Conservation (phyloP, 352 stramenopile genomes). For the Phytophthora multivora region DNA sequence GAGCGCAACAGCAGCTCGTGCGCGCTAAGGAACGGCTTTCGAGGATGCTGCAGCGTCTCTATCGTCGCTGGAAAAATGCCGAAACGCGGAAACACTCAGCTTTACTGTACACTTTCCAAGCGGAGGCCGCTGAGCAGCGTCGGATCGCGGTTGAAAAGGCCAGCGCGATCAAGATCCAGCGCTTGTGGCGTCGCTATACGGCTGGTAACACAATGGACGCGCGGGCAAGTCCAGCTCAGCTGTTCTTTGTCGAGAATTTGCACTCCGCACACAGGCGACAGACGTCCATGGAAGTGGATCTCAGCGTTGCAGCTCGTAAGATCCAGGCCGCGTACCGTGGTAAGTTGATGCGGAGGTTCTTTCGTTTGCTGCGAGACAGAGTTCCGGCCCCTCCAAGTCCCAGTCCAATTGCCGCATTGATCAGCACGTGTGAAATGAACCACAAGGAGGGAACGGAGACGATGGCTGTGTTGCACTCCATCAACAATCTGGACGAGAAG, state of each 20-base stretch:
- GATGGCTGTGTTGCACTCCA: slow-evolving; percentile 24
- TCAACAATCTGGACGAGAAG: slow-evolving; percentile 43
- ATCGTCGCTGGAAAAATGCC: slow-evolving; percentile 31
- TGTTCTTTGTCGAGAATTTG: slow-evolving; percentile 53
- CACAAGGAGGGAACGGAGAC: slow-evolving; percentile 32
- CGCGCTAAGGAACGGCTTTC: slow-evolving; percentile 45
- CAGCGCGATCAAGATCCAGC: slow-evolving; percentile 43
- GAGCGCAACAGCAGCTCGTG: slow-evolving; percentile 39
- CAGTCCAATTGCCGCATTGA: slow-evolving; percentile 41
- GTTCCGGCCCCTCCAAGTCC: slow-evolving; percentile 18
- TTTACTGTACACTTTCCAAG: slow-evolving; percentile 10
- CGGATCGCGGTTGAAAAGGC: slow-evolving; percentile 12
- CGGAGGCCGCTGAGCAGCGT: slow-evolving; percentile 11
- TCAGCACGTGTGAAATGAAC: slow-evolving; percentile 30
- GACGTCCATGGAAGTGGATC: slow-evolving; percentile 14
- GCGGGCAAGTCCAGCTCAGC: slow-evolving; percentile 26
- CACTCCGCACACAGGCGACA: slow-evolving; percentile 39
- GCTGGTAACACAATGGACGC: slow-evolving; percentile 8
- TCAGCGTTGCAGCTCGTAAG: slow-evolving; percentile 43
- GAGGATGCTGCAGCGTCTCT: slow-evolving; percentile 49
- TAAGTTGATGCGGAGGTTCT: slow-evolving; percentile 46
- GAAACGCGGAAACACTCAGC: slow-evolving; percentile 3
- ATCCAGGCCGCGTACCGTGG: slow-evolving; percentile 66
- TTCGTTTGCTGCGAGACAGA: slow-evolving; percentile 36
- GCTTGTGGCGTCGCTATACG: slow-evolving; percentile 41